Percentiles rank a stretch among this genome's conserved stretches.
phyloP scores from a whole-genome alignment of 768 basidiomycete genomes.

The Gautieria morchelliformis region DNA sequence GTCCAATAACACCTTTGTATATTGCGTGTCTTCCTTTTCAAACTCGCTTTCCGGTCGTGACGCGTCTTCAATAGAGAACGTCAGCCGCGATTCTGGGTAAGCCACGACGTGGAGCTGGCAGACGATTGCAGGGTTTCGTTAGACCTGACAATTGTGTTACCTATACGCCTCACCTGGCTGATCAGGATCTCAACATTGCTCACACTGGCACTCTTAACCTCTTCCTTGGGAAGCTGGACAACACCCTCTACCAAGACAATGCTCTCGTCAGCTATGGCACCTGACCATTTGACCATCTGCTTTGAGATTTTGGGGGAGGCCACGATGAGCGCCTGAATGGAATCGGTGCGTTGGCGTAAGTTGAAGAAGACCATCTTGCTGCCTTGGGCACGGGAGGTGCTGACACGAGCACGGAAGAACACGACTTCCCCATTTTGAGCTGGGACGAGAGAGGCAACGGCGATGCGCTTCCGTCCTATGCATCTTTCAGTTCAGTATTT shows the following conservation, averaged over 20 bases:
- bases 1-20: conserved; percentile 78
- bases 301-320: conserved; percentile 77
- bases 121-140: conserved; percentile 1
- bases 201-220: conserved; percentile 87
- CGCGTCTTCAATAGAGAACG: conserved; percentile 92
- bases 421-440: conserved; percentile 64
- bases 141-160: not conserved
- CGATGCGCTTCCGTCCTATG: conserved; percentile 42
- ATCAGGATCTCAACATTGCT: conserved; percentile 83
- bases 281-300: conserved; percentile 95
- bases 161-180: conserved; percentile 45
- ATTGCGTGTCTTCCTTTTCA: conserved; percentile 49
- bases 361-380: conserved; percentile 94
- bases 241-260: conserved; percentile 85
- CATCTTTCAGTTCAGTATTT: conserved; percentile 22
- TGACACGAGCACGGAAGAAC: conserved; percentile 80
- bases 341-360: conserved; percentile 77
- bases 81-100: conserved; percentile 66
- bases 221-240: conserved; percentile 68
- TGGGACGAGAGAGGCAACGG: conserved; percentile 55
- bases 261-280: conserved; percentile 68
- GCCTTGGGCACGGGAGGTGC: conserved; percentile 85
- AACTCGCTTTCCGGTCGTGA: conserved; percentile 70
- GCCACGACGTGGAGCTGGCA: conserved; percentile 71
- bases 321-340: conserved; percentile 78